Base-by-base conservation (phyloP, 2,329 filamentous ascomycete species). In the Colletotrichum noveboracense region DNA sequence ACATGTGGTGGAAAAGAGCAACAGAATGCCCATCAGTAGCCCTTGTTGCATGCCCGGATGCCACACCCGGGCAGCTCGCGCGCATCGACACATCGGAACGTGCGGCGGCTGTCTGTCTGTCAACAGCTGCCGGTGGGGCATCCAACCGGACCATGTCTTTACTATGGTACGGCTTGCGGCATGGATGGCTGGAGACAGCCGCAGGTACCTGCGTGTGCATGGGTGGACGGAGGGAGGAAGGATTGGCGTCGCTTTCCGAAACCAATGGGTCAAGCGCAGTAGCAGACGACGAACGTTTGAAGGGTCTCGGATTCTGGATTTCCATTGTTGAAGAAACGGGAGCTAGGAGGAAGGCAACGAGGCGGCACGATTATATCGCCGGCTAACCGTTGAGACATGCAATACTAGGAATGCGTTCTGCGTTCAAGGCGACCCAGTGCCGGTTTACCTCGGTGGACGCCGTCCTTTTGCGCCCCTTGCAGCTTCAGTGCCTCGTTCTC, bases 171-270 rank as follows among this genome's bases (percentile, higher is more conserved):
- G 55, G 48, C 48, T 52, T 30, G 58, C 30, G 43, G 21, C 60
- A 55, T 66, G 30, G 68, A 58, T 58, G 24, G 24, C 52, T 26
- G 43, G 52, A 48, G 48, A 66, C 43, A 66, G 43, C 43, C 24
- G 30, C 43, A 26, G 69, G 60, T 71, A 71, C 69, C 69, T 71
- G 60, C 69, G 43, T 55, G 21, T 28, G 38, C 69, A 71, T 66
- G 26, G 34, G 16, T 28, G 26, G n/a, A 52, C 36, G 30, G 26
- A 34, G n/a, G 18, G 32, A 48, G 21, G 30, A 18, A 56, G 14
- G 30, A 21, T 36, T 55, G 28, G 68, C 34, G 43, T 34, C 30
- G 58, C 38, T 64, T 18, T 55, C 52, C 38, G 38, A 56, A 66
- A 65, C 21, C n/a, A 18, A 28, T 55, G 38, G 61, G 32, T 43